Evolutionary conservation across 441 rosid genomes (phyloP), one percentile per base, ranked within the genome.

Genomic region (Geranium incanum): DNA sequence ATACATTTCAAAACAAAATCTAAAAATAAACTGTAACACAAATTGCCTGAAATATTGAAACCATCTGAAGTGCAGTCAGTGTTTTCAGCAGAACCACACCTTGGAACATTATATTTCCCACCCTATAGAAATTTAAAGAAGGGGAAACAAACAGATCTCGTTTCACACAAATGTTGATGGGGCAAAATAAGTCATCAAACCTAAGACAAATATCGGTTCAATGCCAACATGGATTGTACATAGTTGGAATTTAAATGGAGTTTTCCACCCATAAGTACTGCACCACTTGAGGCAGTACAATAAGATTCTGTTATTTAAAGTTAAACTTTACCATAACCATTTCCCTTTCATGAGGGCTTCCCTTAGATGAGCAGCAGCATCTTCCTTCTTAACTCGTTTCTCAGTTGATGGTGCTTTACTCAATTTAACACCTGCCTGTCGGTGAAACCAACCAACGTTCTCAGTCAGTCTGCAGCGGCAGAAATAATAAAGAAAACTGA

Each of bases 331-430:
- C 99, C 99, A 95, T 78, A 91, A 80, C 95, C 96, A 95, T 75
- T 92, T 92, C 79, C 99, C 99, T 85, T 82, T 81, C 68, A 66
- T 78, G 62, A 95, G 88, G 45, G 95, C 90, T 77, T 90, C 99
- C 76, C 88, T 85, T 62, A 95, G 71, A 81, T 79, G 83, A 75
- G 71, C 78, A 67, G 88, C 75, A 64, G 83, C 73, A 78, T 82
- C 88, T 81, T 90, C 97, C 83, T 77, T 87, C 80, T 84, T 88
- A 57, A 76, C 78, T 66, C 97, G 81, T 86, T 95, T 95, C 77
- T 79, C 92, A 60, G 78, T 70, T 69, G 80, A 62, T 50, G 83
- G 79, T 72, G 84, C 79, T 82, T 83, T 85, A 12, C 78, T 75
- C 69, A 78, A 72, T 76, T 69, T 78, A 74, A 71, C 77, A 82